Evolutionary conservation across 2,329 filamentous ascomycete species (phyloP).

Genomic region (Phaeosphaeria sp.): DNA sequence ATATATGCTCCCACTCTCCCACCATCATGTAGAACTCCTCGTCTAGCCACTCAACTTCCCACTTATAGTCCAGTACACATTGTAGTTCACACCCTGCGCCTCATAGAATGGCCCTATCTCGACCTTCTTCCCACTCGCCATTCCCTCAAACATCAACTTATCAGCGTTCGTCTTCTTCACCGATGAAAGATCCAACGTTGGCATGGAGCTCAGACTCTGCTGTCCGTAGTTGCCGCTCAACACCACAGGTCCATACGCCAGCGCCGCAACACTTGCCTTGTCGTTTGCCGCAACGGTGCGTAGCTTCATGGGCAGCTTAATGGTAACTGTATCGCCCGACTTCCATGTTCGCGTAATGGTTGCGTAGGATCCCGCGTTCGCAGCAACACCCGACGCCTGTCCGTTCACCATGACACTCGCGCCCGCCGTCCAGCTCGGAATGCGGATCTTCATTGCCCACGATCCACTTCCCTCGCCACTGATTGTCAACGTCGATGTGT

Average conservation of each 20-base stretch:
- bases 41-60: conserved; percentile 10
- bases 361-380: conserved; percentile 51
- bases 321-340: conserved; percentile 51
- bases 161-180: conserved; percentile 15
- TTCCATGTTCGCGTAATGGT: conserved; percentile 52
- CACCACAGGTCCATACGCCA: conserved; percentile 57
- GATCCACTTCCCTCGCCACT: conserved; percentile 32
- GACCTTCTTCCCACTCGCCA: conserved; percentile 22
- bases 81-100: conserved; percentile 34
- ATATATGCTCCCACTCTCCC: too few species aligned
- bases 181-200: conserved; percentile 21
- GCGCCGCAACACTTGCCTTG: conserved; percentile 50
- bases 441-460: conserved; percentile 53
- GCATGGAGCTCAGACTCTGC: conserved; percentile 11
- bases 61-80: conserved; percentile 30
- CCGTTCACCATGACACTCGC: conserved; percentile 55
- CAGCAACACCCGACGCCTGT: conserved; percentile 25
- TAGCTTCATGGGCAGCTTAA: conserved; percentile 57
- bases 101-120: conserved; percentile 31
- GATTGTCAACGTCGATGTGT: conserved; percentile 51
- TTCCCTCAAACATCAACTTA: conserved; percentile 23
- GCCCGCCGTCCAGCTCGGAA: conserved; percentile 54
- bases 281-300: conserved; percentile 57
- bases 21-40: not conserved
- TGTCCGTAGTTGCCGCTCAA: conserved; percentile 56